Evolutionary conservation across 768 basidiomycete genomes (phyloP).

Genomic region (Serendipita vermifera): DNA sequence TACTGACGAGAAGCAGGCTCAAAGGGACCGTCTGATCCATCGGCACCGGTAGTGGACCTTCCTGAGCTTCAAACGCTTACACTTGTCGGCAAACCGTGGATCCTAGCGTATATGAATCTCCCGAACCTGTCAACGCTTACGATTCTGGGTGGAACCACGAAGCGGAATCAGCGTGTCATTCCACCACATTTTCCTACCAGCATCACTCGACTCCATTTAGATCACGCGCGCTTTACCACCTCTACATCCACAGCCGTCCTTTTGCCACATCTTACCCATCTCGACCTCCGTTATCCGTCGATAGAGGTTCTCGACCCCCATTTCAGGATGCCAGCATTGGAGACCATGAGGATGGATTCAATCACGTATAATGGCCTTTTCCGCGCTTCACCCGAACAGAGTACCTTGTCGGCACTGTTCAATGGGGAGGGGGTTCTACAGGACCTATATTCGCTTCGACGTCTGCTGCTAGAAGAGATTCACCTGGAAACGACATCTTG

Average conservation of each 20-base stretch:
- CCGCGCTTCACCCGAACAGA: background rate
- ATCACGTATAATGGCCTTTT: conserved; percentile 3
- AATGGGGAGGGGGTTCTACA: conserved; percentile 2
- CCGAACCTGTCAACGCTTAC: background rate
- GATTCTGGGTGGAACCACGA: conserved; percentile 1
- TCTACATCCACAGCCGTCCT: background rate
- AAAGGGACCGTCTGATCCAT: conserved; percentile 4
- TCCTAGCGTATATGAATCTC: background rate
- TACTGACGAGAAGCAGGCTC: background rate
- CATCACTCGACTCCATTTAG: background rate
- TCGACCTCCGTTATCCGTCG: conserved; percentile 8
- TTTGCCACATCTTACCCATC: background rate
- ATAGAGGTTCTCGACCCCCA: background rate
- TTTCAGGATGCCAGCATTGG: conserved; percentile 4
- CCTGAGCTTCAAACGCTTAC: conserved; percentile 5
- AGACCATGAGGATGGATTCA: conserved; percentile 9
- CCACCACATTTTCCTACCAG: background rate
- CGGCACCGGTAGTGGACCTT: conserved; percentile 2
- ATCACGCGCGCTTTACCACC: background rate
- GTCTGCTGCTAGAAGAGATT: background rate
- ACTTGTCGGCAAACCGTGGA: conserved; percentile 2
- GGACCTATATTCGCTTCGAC: background rate
- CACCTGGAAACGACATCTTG: conserved; percentile 1
- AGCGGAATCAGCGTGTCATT: background rate
- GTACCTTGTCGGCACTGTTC: conserved; percentile 4